Base-by-base conservation (phyloP, 2,329 filamentous ascomycete species). In the Ophiostoma montium region DNA sequence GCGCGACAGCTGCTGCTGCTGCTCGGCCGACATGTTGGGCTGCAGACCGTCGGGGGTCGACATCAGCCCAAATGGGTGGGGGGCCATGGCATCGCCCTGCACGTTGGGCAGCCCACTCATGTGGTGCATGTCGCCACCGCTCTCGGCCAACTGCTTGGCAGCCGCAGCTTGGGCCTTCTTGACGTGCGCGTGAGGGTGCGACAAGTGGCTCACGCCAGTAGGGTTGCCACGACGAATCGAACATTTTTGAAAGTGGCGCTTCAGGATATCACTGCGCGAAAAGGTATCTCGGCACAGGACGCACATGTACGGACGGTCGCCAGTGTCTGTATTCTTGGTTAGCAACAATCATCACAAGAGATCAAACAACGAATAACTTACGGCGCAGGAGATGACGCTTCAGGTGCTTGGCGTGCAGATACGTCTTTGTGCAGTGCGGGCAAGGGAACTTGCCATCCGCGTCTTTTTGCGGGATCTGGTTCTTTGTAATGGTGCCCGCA, bases 231-330 rank as follows among this genome's bases (percentile, higher is more conserved):
- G 83, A 60, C 92, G 82, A 56, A 95, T 87, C 35, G 92, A 95
- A 70, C 92, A 98, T 72, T 98, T 98, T 67, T 95, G 89, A 69
- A 96, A 98, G 70, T 98, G 92, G 56, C 92, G 86, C 74, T 98
- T 98, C 60, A 98, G 71, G 57, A 98, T 96, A 63, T 98, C 92
- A 74, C 88, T 95, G 65, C 92, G 83, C 45, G 87, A 95, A 68
- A 98, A 98, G 32, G 89, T 96, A 67, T 96, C 92, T 65, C 92
- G 88, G 74, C 92, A 98, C 47, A 98, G 75, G 57, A 94, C 86
- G 69, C 92, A 98, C 80, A 94, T 94, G 71, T 98, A 98, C 50
- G 92, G 92, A 57, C 92, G 86, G 66, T 96, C 90, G 61, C 92
- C 92, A 54, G 92, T 96, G 71, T 98, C 90, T 95, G 42, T 48